phyloP scores from a whole-genome alignment of 2,329 filamentous ascomycete species.

The Sordariomycetes sp. region DNA sequence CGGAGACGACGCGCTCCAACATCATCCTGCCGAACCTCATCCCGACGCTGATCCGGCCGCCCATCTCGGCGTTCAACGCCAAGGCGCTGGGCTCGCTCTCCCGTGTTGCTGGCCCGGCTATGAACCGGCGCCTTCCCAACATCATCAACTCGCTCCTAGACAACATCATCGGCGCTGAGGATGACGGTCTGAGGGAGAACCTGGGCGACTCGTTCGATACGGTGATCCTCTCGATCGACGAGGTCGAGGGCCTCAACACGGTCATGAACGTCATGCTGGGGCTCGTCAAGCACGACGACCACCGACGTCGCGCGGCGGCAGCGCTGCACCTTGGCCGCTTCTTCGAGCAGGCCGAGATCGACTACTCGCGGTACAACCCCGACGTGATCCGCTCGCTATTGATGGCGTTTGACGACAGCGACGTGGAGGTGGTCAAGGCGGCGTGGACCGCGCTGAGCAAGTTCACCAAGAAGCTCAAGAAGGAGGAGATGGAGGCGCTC shows the following conservation, averaged over 20 bases:
- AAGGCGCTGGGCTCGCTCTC: slow-evolving; percentile 86
- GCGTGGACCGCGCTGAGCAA: slow-evolving; percentile 79
- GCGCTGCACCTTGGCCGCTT: slow-evolving; percentile 74
- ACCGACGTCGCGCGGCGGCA: slow-evolving; percentile 66
- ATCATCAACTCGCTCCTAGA: slow-evolving; percentile 94
- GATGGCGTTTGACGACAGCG: slow-evolving; percentile 82
- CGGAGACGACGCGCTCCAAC: slow-evolving; percentile 85
- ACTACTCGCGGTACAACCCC: slow-evolving; percentile 92
- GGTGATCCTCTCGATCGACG: slow-evolving; percentile 84
- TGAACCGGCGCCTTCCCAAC: slow-evolving; percentile 78
- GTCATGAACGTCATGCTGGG: slow-evolving; percentile 87
- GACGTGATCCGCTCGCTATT: slow-evolving; percentile 86
- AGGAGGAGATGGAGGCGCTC: slow-evolving; percentile 95
- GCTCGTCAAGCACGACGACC: slow-evolving; percentile 85
- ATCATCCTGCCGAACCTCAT: slow-evolving; percentile 94
- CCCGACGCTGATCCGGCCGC: slow-evolving; percentile 78
- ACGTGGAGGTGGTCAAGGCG: slow-evolving; percentile 72
- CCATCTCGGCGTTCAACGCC: slow-evolving; percentile 90
- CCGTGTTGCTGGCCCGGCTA: slow-evolving; percentile 76
- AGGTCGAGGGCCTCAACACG: slow-evolving; percentile 89
- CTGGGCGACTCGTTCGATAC: slow-evolving; percentile 75
- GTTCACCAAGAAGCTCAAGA: slow-evolving; percentile 79
- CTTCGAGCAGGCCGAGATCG: slow-evolving; percentile 66
- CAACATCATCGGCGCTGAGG: slow-evolving; percentile 66
- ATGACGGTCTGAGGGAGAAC: slow-evolving; percentile 60